phyloP scores from a whole-genome alignment of 2,329 filamentous ascomycete genomes.

The Zymoseptoria passerinii region DNA sequence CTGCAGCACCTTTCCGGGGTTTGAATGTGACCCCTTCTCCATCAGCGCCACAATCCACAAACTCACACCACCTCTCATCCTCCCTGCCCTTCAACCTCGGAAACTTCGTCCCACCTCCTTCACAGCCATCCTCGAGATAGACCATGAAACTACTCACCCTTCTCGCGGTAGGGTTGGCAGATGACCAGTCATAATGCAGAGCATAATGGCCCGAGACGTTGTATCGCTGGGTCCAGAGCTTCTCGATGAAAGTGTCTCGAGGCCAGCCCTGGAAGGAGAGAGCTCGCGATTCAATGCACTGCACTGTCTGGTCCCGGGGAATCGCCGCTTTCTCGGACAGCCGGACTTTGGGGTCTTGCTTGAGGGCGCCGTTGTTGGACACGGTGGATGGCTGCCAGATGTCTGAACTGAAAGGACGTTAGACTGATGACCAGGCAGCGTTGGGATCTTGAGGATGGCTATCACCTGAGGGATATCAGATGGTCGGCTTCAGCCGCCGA shows the following conservation, averaged over 20 bases:
- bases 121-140: slow-evolving; percentile 46
- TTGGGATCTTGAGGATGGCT: background rate
- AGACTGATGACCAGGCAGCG: slow-evolving; percentile 1
- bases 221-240: slow-evolving; percentile 54
- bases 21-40: slow-evolving; percentile 49
- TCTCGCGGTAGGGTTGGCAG: slow-evolving; percentile 21
- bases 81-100: slow-evolving; percentile 42
- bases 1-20: slow-evolving; percentile 49
- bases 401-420: slow-evolving; percentile 25
- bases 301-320: slow-evolving; percentile 41
- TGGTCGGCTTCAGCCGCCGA: slow-evolving; percentile 12
- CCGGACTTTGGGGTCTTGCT: slow-evolving; percentile 41
- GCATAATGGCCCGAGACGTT: slow-evolving; percentile 50
- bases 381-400: slow-evolving; percentile 49
- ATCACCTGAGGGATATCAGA: slow-evolving; percentile 44
- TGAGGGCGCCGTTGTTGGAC: slow-evolving; percentile 42
- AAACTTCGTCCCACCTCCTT: slow-evolving; percentile 54
- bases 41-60: slow-evolving; percentile 42
- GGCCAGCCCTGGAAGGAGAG: slow-evolving; percentile 54
- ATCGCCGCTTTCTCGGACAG: slow-evolving; percentile 47
- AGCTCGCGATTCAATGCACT: slow-evolving; percentile 52
- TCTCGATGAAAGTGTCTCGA: slow-evolving; percentile 50
- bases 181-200: slow-evolving; percentile 53
- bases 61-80: slow-evolving; percentile 47
- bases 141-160: slow-evolving; percentile 55